Conservation (phyloP, 305 asterid species). For the Andrographis paniculata region DNA sequence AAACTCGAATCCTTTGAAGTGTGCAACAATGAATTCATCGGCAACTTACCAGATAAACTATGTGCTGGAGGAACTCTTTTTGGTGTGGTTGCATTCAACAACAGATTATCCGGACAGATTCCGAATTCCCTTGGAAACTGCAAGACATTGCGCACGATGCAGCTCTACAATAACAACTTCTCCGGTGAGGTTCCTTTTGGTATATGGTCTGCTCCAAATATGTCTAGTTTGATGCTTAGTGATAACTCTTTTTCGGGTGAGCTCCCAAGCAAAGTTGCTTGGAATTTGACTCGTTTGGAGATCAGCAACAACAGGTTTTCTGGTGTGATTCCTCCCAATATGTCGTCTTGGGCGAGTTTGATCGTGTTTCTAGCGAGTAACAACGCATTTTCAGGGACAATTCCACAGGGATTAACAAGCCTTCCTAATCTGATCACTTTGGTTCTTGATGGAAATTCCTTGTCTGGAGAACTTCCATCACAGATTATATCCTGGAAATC, state of each 20-base stretch:
- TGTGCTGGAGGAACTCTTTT: constrained; percentile 49
- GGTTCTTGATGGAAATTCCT: constrained; percentile 57
- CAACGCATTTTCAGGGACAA: constrained; percentile 52
- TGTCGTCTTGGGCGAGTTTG: constrained; percentile 53
- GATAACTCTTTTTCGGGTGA: constrained; percentile 58
- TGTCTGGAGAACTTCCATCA: constrained; percentile 60
- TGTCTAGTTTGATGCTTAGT: constrained; percentile 53
- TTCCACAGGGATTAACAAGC: constrained; percentile 51
- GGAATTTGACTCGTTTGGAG: constrained; percentile 64
- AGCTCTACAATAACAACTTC: constrained; percentile 43
- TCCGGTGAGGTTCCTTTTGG: constrained; percentile 62
- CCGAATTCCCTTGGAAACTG: constrained; percentile 59
- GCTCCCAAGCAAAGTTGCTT: constrained; percentile 45
- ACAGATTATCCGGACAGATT: constrained; percentile 53
- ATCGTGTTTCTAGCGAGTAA: constrained; percentile 58
- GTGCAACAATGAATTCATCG: constrained; percentile 50
- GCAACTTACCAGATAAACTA: constrained; percentile 59
- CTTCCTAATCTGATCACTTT: constrained; percentile 44
- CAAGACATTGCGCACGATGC: constrained; percentile 35
- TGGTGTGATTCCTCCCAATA: constrained; percentile 48
- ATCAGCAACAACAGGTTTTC: constrained; percentile 55
- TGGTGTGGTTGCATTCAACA: constrained; percentile 59
- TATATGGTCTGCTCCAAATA: constrained; percentile 40
- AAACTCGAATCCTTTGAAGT: constrained; percentile 62
- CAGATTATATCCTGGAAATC: constrained; percentile 56